These are phyloP conservation scores for Tolypocladium amazonense DNA, from an alignment of 2,329 filamentous ascomycete genomes.

Conservation along the genomic window DNA sequence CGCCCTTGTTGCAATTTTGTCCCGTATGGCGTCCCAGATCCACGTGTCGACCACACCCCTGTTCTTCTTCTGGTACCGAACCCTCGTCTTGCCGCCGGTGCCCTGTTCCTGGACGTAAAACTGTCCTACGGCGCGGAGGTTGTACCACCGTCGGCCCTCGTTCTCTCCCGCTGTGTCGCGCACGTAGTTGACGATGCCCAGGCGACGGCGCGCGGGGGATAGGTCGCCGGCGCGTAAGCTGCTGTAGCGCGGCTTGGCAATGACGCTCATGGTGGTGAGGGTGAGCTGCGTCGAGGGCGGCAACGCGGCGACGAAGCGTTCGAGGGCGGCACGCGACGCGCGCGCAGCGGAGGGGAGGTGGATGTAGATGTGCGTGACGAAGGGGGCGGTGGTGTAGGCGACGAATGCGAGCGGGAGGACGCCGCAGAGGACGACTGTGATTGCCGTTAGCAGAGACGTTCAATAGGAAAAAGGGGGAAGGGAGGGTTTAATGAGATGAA, in stretches of 20 bases:
- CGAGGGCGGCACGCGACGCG: conserved; percentile 43
- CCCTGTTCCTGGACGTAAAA: conserved; percentile 26
- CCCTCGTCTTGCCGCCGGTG: conserved; percentile 6
- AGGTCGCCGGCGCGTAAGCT: conserved; percentile 28
- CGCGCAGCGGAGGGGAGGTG: conserved; percentile 57
- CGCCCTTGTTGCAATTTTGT: conserved; percentile 17
- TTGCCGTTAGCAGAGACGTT: not conserved
- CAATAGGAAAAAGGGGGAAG: no score
- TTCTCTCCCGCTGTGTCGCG: conserved; percentile 24
- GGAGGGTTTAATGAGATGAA: not conserved
- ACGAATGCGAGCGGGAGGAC: conserved; percentile 55
- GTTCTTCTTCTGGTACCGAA: conserved; percentile 14
- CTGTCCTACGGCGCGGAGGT: conserved; percentile 24
- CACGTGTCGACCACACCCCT: conserved; percentile 23
- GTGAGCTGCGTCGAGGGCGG: conserved; percentile 36
- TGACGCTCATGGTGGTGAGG: conserved; percentile 43
- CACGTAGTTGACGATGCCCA: conserved; percentile 30
- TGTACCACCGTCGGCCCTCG: conserved; percentile 26
- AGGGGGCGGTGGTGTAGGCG: conserved; percentile 54
- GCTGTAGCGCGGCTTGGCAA: conserved; percentile 43
- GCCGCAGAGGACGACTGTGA: conserved; percentile 45
- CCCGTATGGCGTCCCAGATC: conserved; percentile 29
- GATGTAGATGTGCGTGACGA: conserved; percentile 63
- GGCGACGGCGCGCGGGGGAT: conserved; percentile 15
- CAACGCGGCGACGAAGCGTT: conserved; percentile 37